Base-by-base conservation (phyloP, 345 rosid genomes). In the Populus davidiana region DNA sequence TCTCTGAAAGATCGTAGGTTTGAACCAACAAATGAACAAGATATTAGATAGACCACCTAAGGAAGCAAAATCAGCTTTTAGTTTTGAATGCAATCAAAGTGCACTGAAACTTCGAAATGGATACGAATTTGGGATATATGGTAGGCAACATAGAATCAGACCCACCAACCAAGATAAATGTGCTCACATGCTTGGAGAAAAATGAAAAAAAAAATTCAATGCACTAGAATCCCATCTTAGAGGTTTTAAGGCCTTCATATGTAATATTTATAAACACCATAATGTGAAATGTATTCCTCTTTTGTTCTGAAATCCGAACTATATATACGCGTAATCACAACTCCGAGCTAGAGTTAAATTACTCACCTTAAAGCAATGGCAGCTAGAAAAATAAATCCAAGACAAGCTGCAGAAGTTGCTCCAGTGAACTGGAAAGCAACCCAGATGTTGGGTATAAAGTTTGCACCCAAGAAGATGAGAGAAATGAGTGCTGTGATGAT, bases 311-410 rank as follows among this genome's bases (percentile, higher is more conserved):
- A 50, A 50, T 17, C 8, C 17, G 21, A 49, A 17, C 21, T 5
- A 17, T 50, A 50, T 50, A 50, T 6, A 17, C 17, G n/a, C 56
- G 18, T 50, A 18, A 65, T 36, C 17, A 14, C 13, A 43, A 29
- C 11, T 44, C 25, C 66, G 38, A 23, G 43, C 16, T 27, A 6
- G 36, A 79, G 5, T 18, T 1, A 31, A 21, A 27, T 13, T 5
- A 47, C 38, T 41, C 11, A 81, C 81, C 75, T 81, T 3, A 81
- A 78, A 44, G 72, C 70, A 77, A 73, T 70, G 11, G 81, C 77
- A 39, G 81, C 78, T 52, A 72, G 84, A 41, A 81, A 81, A 50
- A 81, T 73, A n/a, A 73, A 81, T 14, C 77, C 80, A 23, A 81
- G 54, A 39, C 56, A 77, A 10, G 72, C 74, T 43, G 77, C 65